phyloP scores from a whole-genome alignment of 1,284 basidiomycete genomes.

The Cutaneotrichosporon mucoides region DNA sequence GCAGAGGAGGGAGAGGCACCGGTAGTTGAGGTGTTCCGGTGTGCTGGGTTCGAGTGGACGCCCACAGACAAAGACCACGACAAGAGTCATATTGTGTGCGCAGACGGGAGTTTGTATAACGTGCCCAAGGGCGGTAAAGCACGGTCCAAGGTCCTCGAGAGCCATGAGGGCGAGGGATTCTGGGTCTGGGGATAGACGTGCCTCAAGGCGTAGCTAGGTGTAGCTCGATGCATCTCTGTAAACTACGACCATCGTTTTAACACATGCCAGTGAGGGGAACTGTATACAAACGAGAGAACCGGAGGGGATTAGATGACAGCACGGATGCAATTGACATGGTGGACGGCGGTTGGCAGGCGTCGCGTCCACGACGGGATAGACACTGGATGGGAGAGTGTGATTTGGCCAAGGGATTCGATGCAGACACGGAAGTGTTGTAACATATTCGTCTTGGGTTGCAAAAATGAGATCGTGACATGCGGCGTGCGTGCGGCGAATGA shows the following conservation, averaged over 20 bases:
- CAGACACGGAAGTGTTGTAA: neutral
- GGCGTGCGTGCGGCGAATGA: neutral
- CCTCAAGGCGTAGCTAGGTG: neutral
- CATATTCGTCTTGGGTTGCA: neutral
- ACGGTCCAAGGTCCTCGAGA: constrained; percentile 17
- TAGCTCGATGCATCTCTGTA: constrained; percentile 6
- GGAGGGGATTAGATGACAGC: neutral
- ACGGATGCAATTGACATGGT: constrained; percentile 2
- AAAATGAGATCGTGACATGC: no score
- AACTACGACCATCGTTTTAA: constrained; percentile 1
- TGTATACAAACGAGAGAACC: constrained; percentile 8
- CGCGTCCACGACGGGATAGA: neutral
- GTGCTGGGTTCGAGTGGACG: constrained; percentile 76
- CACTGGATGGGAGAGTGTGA: neutral
- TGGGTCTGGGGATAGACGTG: constrained; percentile 19
- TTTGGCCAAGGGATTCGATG: neutral
- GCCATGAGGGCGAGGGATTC: constrained; percentile 17
- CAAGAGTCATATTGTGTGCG: constrained; percentile 57
- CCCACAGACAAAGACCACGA: constrained; percentile 54
- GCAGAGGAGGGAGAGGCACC: constrained; percentile 61
- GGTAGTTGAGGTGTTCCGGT: constrained; percentile 77
- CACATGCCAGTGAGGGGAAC: neutral
- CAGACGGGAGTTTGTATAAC: constrained; percentile 64
- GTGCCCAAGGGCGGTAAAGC: constrained; percentile 57
- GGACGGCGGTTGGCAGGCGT: neutral